phyloP scores from a whole-genome alignment of 2,329 filamentous ascomycete species.

The Microascus cirrosus region DNA sequence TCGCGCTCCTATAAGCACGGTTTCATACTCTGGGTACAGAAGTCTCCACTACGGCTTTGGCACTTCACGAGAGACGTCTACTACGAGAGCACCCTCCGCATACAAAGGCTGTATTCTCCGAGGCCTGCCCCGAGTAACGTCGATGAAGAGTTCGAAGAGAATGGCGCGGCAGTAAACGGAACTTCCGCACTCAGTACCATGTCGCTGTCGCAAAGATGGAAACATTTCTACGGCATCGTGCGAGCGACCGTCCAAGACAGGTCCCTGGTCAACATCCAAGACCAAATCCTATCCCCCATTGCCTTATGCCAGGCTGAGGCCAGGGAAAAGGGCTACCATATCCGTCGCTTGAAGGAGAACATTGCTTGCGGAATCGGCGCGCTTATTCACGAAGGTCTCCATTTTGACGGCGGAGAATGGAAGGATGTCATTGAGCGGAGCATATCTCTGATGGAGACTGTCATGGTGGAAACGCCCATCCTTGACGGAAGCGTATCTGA shows the following conservation, averaged over 20 bases:
- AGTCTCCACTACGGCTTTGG: constrained; percentile 66
- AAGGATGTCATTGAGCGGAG: constrained; percentile 71
- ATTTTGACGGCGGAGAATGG: constrained; percentile 50
- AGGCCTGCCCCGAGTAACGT: constrained; percentile 11
- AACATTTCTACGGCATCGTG: constrained; percentile 70
- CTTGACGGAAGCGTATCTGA: constrained; percentile 51
- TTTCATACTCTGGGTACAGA: constrained; percentile 77
- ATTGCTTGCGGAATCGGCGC: constrained; percentile 81
- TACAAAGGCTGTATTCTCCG: constrained; percentile 17
- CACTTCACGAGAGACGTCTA: constrained; percentile 61
- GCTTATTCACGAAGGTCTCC: constrained; percentile 75
- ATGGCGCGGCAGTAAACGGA: neutral
- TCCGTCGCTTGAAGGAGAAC: constrained; percentile 65
- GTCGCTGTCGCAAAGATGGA: constrained; percentile 35
- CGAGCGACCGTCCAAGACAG: constrained; percentile 63
- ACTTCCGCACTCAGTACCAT: neutral
- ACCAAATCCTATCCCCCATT: constrained; percentile 66
- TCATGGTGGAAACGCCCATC: constrained; percentile 60
- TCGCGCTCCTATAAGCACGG: constrained; percentile 68
- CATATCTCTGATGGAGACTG: constrained; percentile 75
- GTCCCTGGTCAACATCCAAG: constrained; percentile 59
- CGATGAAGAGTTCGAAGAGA: constrained; percentile 19
- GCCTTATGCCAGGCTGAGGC: constrained; percentile 66
- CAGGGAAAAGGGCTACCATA: constrained; percentile 56
- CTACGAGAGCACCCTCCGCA: constrained; percentile 41